These are phyloP conservation scores for Azolla pinnata DNA, from an alignment of 75 land plant genomes.

Conservation along the genomic window DNA sequence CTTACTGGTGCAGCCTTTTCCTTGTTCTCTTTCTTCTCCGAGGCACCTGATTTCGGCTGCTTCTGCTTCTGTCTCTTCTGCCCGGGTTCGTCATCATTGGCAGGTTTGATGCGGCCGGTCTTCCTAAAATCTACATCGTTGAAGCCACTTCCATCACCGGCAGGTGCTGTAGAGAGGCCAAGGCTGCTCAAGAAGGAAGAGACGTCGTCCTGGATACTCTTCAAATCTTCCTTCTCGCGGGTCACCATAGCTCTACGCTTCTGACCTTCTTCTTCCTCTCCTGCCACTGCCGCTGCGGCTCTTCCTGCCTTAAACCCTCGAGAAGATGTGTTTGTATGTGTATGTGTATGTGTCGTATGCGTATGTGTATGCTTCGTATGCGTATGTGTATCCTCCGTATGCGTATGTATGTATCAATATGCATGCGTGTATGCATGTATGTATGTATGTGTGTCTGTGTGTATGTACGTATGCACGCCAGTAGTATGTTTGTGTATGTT, in stretches of 20 bases:
- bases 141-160: conserved; percentile 37
- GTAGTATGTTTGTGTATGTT: background rate
- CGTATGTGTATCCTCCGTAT: background rate
- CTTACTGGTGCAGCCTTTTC: too few relatives aligned
- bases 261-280: background rate
- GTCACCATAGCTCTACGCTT: background rate
- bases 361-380: background rate
- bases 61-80: too few relatives aligned
- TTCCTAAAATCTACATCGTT: conserved; percentile 84
- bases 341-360: background rate
- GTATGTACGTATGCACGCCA: background rate
- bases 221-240: conserved; percentile 18
- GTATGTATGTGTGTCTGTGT: background rate
- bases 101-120: conserved; percentile 36
- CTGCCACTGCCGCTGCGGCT: background rate
- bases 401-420: background rate
- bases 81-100: too few relatives aligned
- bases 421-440: background rate
- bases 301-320: background rate
- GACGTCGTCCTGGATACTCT: conserved; percentile 46
- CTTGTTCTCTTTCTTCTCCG: too few relatives aligned
- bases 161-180: conserved; percentile 41
- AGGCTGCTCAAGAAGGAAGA: conserved; percentile 78
- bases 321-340: background rate
- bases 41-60: too few relatives aligned